Conservation (phyloP, 306 rosid genomes). For the Trifolium repens region DNA sequence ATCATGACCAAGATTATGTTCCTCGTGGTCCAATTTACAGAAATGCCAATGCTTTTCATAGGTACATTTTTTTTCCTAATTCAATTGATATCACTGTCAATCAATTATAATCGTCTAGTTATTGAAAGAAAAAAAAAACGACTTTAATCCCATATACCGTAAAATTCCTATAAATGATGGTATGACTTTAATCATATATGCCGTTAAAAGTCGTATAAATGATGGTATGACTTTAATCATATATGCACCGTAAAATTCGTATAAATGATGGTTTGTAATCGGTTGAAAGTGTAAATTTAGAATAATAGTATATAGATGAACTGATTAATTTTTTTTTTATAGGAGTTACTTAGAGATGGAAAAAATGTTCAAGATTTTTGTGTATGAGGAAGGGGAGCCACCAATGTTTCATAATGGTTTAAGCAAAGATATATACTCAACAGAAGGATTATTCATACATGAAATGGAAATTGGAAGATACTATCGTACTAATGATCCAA, state of each 20-base stretch:
- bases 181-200: too few species aligned
- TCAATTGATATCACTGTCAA: too few species aligned
- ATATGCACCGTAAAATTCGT: too few species aligned
- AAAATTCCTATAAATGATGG: too few species aligned
- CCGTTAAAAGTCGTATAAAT: too few species aligned
- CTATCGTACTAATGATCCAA: conserved; percentile 55
- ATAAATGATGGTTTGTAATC: not conserved
- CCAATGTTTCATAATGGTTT: conserved; percentile 60
- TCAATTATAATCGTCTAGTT: too few species aligned
- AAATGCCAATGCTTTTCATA: conserved; percentile 57
- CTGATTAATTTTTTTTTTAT: not conserved
- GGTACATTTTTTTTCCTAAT: conserved; percentile 36
- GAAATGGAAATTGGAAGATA: conserved; percentile 58
- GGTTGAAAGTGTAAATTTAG: not conserved
- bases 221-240: not conserved
- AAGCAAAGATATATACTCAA: conserved; percentile 53
- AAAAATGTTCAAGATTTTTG: conserved; percentile 59
- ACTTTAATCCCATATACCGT: too few species aligned
- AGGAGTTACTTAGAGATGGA: conserved; percentile 77
- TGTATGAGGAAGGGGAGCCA: conserved; percentile 69
- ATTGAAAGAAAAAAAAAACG: too few species aligned
- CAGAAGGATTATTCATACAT: conserved; percentile 61
- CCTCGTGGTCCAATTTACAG: conserved; percentile 60
- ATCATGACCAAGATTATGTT: conserved; percentile 54
- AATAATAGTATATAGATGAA: not conserved